Evolutionary conservation across 495 filamentous ascomycete genomes (phyloP).

Genomic region (Pseudomonodictys pantanalensis): DNA sequence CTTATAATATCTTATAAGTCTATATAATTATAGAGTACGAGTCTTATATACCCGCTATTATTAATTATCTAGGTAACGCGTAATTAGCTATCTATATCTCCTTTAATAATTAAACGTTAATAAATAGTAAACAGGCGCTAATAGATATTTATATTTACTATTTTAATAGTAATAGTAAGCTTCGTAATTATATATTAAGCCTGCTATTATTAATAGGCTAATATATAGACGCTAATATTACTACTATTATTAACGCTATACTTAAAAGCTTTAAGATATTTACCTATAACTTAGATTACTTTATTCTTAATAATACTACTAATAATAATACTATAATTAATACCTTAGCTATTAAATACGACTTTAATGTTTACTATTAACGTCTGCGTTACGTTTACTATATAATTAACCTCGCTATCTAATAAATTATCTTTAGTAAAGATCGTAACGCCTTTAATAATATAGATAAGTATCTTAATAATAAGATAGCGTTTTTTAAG

Average conservation of each 20-base stretch:
- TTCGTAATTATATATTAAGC: constrained; percentile 1
- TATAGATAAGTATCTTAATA: not conserved
- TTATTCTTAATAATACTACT: constrained; percentile 5
- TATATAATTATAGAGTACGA: too few species aligned
- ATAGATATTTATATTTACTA: not conserved
- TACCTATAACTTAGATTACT: constrained; percentile 2
- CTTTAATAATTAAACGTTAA: too few species aligned
- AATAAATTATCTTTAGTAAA: constrained; percentile 8
- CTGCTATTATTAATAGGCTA: constrained; percentile 1
- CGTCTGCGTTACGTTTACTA: constrained; percentile 1
- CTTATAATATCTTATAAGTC: too few species aligned
- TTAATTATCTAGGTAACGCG: too few species aligned
- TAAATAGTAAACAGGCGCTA: too few species aligned
- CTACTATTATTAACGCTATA: not conserved
- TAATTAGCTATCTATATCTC: too few species aligned
- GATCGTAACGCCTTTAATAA: constrained; percentile 7
- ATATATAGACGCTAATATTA: not conserved
- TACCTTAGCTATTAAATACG: not conserved
- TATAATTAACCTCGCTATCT: constrained; percentile 9
- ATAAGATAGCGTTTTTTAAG: not conserved
- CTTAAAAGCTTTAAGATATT: constrained; percentile 3
- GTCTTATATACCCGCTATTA: too few species aligned
- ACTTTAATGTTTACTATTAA: constrained; percentile 1
- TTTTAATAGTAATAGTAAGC: not conserved
- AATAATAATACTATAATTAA: constrained; percentile 4